A percentile compares a stretch with the other conserved stretches of the same genome.
Evolutionary conservation across 495 filamentous ascomycete species (phyloP).

Genomic region (Friedmanniomyces simplex): DNA sequence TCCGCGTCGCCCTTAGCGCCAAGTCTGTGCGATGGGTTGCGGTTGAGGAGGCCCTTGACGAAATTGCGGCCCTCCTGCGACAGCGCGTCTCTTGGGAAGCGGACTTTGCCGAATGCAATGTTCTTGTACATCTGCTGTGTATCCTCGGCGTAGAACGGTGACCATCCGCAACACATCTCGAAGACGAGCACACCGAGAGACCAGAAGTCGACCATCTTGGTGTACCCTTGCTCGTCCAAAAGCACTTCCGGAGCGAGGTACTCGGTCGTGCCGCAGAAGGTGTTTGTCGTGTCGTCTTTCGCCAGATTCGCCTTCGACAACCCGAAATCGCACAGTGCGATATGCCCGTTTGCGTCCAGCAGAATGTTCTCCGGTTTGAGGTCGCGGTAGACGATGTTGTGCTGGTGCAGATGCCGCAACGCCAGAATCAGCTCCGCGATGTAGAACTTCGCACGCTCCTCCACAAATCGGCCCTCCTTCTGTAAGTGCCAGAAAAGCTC

Average conservation of each 20-base stretch:
- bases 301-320: slow-evolving; percentile 94
- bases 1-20: slow-evolving; percentile 87
- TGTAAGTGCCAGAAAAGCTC: slow-evolving; percentile 98
- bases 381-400: slow-evolving; percentile 96
- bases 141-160: slow-evolving; percentile 96
- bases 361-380: slow-evolving; percentile 81
- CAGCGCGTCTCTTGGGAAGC: slow-evolving; percentile 88
- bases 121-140: slow-evolving; percentile 99
- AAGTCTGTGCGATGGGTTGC: slow-evolving; percentile 90
- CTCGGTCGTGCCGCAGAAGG: slow-evolving; percentile 96
- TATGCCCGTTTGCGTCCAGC: slow-evolving; percentile 74
- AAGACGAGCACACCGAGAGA: slow-evolving; percentile 95
- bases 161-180: slow-evolving; percentile 99
- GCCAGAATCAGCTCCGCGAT: slow-evolving; percentile 96
- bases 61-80: slow-evolving; percentile 93
- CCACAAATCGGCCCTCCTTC: slow-evolving; percentile 91
- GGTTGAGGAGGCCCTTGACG: slow-evolving; percentile 92
- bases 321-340: slow-evolving; percentile 80
- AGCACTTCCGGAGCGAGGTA: slow-evolving; percentile 94
- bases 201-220: slow-evolving; percentile 99
- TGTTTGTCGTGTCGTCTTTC: slow-evolving; percentile 95
- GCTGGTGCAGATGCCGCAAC: slow-evolving; percentile 86
- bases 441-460: slow-evolving; percentile 94
- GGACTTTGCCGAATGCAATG: slow-evolving; percentile 95
- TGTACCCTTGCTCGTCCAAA: slow-evolving; percentile 93